Conservation (phyloP, 2,329 filamentous ascomycete species). For the Ceratocystis harringtonii region DNA sequence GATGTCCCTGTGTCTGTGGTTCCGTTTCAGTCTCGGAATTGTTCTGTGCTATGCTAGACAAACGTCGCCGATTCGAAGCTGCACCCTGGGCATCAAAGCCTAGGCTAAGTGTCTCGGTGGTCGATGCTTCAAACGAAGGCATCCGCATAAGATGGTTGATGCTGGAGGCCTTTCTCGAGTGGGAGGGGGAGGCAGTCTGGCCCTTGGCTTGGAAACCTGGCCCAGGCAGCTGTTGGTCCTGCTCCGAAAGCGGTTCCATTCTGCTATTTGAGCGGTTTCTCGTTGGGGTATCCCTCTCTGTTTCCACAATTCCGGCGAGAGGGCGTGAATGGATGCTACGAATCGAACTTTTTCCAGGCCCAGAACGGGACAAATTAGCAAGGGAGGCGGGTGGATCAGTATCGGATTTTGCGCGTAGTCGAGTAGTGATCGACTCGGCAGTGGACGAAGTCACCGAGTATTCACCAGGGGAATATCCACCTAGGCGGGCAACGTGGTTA, state of each 20-base stretch:
- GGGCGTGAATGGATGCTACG: slow-evolving; percentile 37
- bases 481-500: slow-evolving; percentile 47
- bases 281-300: slow-evolving; percentile 29
- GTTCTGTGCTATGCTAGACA: slow-evolving; percentile 2
- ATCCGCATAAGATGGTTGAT: background rate
- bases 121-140: slow-evolving; percentile 12
- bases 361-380: slow-evolving; percentile 33
- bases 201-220: background rate
- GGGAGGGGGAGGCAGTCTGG: background rate
- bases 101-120: slow-evolving; percentile 13
- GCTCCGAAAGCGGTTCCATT: slow-evolving; percentile 16
- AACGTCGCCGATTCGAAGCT: background rate
- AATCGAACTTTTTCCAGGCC: slow-evolving; percentile 39
- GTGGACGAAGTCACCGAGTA: slow-evolving; percentile 51
- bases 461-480: slow-evolving; percentile 53
- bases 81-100: slow-evolving; percentile 3
- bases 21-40: background rate
- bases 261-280: background rate
- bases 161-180: background rate
- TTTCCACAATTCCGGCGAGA: slow-evolving; percentile 42
- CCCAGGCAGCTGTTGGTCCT: background rate
- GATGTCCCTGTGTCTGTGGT: background rate
- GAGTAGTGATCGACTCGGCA: slow-evolving; percentile 41
- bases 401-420: slow-evolving; percentile 34
- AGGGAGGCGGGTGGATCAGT: slow-evolving; percentile 25